Conservation (phyloP, 2,329 filamentous ascomycete genomes). For the Botrytis tulipae region DNA sequence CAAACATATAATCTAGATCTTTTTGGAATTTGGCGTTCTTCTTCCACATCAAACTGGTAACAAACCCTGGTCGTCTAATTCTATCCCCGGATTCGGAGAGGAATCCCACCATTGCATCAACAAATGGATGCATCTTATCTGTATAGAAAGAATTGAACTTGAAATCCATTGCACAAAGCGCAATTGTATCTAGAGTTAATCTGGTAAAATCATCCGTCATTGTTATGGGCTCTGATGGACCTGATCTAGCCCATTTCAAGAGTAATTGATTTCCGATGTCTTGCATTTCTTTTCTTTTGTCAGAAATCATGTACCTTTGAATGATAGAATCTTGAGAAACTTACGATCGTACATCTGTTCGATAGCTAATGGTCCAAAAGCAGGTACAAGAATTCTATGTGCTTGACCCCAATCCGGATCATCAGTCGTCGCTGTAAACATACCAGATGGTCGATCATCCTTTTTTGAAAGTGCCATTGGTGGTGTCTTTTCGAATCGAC, state of each 20-base stretch:
- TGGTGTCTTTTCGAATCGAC: conserved; percentile 8
- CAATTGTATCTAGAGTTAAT: conserved; percentile 63
- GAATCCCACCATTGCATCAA: conserved; percentile 64
- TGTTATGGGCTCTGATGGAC: conserved; percentile 53
- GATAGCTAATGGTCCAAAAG: conserved; percentile 67
- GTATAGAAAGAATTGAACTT: conserved; percentile 75
- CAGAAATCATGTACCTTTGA: not conserved
- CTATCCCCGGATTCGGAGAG: conserved; percentile 56
- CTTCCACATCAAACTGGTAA: conserved; percentile 48
- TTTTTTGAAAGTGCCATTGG: conserved; percentile 22
- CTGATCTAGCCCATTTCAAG: conserved; percentile 65
- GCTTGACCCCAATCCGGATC: conserved; percentile 64
- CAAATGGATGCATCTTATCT: conserved; percentile 66
- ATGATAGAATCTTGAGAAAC: not conserved
- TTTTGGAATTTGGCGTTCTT: conserved; percentile 48
- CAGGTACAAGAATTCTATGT: conserved; percentile 62
- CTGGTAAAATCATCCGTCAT: conserved; percentile 68
- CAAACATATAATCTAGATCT: conserved; percentile 55
- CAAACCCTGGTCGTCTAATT: conserved; percentile 46
- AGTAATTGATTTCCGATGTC: conserved; percentile 63
- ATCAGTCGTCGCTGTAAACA: conserved; percentile 26
- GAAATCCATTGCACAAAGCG: conserved; percentile 57
- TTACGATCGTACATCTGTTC: conserved; percentile 59
- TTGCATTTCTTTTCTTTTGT: conserved; percentile 51
- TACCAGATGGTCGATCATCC: conserved; percentile 19